These are phyloP conservation scores for Scedosporium apiospermum DNA, from an alignment of 2,329 filamentous ascomycete species.

Conservation along the genomic window DNA sequence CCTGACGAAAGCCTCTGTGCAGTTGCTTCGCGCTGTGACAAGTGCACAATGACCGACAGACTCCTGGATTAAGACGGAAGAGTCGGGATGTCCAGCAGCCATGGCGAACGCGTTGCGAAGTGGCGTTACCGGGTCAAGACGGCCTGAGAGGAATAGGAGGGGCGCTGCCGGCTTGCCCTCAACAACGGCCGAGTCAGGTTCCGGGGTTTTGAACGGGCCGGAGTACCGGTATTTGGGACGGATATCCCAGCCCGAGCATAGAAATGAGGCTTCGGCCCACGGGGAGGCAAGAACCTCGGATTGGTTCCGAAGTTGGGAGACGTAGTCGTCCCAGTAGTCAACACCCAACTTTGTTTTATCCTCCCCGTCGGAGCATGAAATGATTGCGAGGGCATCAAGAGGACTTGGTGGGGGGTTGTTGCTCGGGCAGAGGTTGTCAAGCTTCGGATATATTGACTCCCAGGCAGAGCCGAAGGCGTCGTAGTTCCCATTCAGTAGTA, in stretches of 20 bases:
- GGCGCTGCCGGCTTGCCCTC: slow-evolving; percentile 27
- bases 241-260: slow-evolving; percentile 28
- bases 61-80: slow-evolving; percentile 20
- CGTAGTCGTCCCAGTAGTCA: slow-evolving; percentile 19
- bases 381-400: slow-evolving; percentile 12
- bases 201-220: slow-evolving; percentile 22
- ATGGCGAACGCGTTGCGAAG: slow-evolving; percentile 24
- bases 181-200: slow-evolving; percentile 12
- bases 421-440: not conserved
- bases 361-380: slow-evolving; percentile 17
- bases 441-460: slow-evolving; percentile 11
- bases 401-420: not conserved
- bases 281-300: slow-evolving; percentile 22
- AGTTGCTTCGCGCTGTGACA: slow-evolving; percentile 9
- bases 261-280: slow-evolving; percentile 26
- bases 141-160: slow-evolving; percentile 31
- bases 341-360: slow-evolving; percentile 12
- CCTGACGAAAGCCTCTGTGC: slow-evolving; percentile 13
- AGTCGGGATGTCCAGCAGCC: slow-evolving; percentile 16
- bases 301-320: slow-evolving; percentile 15
- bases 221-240: slow-evolving; percentile 30
- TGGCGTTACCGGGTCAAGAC: slow-evolving; percentile 37
- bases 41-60: slow-evolving; percentile 18
- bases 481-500: not conserved
- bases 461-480: slow-evolving; percentile 9